phyloP scores from a whole-genome alignment of 1,284 basidiomycete genomes.

The Pseudozyma tsukubaensis region DNA sequence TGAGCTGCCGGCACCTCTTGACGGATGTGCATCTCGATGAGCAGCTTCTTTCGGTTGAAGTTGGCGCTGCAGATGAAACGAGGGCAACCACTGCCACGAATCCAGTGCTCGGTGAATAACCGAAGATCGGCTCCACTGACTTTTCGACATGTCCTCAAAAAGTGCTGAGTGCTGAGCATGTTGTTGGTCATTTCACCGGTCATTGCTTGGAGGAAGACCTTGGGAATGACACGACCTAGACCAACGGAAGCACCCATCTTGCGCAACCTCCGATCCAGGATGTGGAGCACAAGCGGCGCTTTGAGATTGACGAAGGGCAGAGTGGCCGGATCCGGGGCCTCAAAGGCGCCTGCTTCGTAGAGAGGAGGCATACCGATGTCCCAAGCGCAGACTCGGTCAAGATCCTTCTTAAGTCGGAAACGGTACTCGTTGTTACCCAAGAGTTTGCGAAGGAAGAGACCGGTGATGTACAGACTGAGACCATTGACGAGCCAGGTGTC shows the following conservation, averaged over 20 bases:
- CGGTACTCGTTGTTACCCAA: conserved; percentile 98
- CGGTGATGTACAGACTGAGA: conserved; percentile 88
- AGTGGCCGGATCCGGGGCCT: conserved; percentile 73
- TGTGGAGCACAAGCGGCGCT: conserved; percentile 92
- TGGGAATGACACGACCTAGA: conserved; percentile 91
- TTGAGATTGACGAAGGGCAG: conserved; percentile 88
- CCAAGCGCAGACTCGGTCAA: conserved; percentile 88
- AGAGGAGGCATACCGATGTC: conserved; percentile 92
- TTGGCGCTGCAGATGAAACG: conserved; percentile 87
- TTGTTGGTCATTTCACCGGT: conserved; percentile 85
- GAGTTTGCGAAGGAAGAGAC: conserved; percentile 85
- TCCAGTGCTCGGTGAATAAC: conserved; percentile 96
- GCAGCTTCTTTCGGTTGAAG: conserved; percentile 98
- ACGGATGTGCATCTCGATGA: conserved; percentile 92
- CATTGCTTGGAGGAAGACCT: conserved; percentile 92
- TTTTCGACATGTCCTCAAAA: conserved; percentile 91
- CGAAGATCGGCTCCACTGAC: conserved; percentile 83
- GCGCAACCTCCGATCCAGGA: conserved; percentile 89
- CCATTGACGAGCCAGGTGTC: conserved; percentile 97
- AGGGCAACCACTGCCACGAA: conserved; percentile 96
- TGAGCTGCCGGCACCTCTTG: conserved; percentile 82
- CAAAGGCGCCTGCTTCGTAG: conserved; percentile 84
- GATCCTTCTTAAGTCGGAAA: conserved; percentile 94
- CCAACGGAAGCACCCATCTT: conserved; percentile 96
- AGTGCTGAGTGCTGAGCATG: conserved; percentile 86